Conservation (phyloP, 2,329 filamentous ascomycete genomes). For the Penicillium verrucosum region DNA sequence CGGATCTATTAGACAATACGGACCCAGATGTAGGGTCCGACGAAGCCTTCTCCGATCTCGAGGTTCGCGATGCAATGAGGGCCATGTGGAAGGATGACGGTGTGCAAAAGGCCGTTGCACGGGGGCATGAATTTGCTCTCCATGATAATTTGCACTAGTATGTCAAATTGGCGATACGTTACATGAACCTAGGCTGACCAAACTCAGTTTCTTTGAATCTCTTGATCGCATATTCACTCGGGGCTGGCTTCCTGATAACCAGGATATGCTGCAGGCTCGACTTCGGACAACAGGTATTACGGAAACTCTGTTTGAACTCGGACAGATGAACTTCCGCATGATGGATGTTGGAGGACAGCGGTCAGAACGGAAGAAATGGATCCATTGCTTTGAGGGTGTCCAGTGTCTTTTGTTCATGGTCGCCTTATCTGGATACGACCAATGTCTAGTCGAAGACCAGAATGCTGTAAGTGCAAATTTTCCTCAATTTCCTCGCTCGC, state of each 20-base stretch:
- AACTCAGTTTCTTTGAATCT: constrained; percentile 72
- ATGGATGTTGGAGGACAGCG: constrained; percentile 91
- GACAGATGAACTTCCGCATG: constrained; percentile 92
- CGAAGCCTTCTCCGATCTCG: constrained; percentile 66
- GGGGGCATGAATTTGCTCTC: constrained; percentile 93
- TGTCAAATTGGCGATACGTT: constrained; percentile 30
- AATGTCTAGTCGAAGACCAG: constrained; percentile 93
- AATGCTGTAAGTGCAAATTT: constrained; percentile 69
- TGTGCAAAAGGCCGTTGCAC: constrained; percentile 80
- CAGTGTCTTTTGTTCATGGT: constrained; percentile 90
- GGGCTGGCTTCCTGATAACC: constrained; percentile 84
- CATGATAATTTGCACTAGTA: constrained; percentile 96
- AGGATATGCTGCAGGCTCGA: constrained; percentile 88
- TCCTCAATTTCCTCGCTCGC: background rate
- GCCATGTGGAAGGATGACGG: constrained; percentile 78
- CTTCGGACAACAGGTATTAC: constrained; percentile 93
- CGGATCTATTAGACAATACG: constrained; percentile 72
- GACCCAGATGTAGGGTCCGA: constrained; percentile 74
- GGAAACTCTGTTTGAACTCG: constrained; percentile 89
- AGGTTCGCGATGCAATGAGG: constrained; percentile 71
- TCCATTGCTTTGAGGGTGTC: constrained; percentile 93
- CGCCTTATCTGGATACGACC: constrained; percentile 93
- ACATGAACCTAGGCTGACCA: constrained; percentile 11
- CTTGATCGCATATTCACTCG: constrained; percentile 71
- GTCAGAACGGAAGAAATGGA: constrained; percentile 96